phyloP scores from a whole-genome alignment of 2,329 filamentous ascomycete genomes.

The Juglanconis sp. region DNA sequence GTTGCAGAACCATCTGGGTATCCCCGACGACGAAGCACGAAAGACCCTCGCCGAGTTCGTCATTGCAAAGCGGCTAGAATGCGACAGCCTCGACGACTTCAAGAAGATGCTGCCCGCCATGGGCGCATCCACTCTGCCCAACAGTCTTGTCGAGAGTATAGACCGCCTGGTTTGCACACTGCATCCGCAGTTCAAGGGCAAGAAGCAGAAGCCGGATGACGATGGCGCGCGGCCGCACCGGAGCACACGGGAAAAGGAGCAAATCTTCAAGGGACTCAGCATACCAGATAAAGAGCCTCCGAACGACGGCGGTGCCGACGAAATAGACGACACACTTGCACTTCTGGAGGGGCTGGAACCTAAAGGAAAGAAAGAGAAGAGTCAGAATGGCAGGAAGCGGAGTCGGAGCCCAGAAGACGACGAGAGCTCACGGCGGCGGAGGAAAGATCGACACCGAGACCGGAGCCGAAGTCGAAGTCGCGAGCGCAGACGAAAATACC shows the following conservation, averaged over 20 bases:
- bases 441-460: constrained; percentile 38
- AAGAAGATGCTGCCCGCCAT: constrained; percentile 70
- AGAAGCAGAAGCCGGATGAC: constrained; percentile 36
- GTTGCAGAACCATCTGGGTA: constrained; percentile 87
- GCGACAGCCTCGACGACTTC: constrained; percentile 68
- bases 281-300: constrained; percentile 70
- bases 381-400: constrained; percentile 32
- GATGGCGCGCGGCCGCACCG: constrained; percentile 40
- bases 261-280: constrained; percentile 85
- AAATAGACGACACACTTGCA: constrained; percentile 89
- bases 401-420: constrained; percentile 40
- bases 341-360: constrained; percentile 82
- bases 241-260: constrained; percentile 67
- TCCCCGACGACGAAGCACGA: constrained; percentile 59
- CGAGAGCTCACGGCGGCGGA: constrained; percentile 49
- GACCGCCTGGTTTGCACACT: constrained; percentile 84
- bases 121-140: constrained; percentile 76
- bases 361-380: constrained; percentile 45
- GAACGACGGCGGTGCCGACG: constrained; percentile 48
- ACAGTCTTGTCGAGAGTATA: constrained; percentile 84
- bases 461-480: constrained; percentile 47
- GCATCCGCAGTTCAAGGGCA: constrained; percentile 81
- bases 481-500: constrained; percentile 31
- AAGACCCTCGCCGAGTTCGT: constrained; percentile 96
- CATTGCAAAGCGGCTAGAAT: constrained; percentile 82